These are phyloP conservation scores for Sarocladium kiliense DNA, from an alignment of 2,329 filamentous ascomycete genomes.

Conservation along the genomic window DNA sequence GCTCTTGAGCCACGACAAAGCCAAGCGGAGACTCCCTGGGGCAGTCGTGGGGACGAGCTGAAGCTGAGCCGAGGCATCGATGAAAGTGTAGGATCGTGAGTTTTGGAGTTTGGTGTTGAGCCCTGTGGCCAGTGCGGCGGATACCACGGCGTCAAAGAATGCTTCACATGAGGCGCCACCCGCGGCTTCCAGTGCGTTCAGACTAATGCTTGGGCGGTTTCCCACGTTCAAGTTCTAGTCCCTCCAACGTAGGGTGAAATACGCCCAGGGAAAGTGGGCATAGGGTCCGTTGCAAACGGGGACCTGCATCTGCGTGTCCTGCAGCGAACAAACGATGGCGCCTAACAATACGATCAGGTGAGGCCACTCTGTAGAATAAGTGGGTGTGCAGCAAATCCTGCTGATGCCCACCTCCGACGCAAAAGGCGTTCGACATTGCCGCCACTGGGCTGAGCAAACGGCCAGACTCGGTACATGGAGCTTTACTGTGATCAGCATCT, in stretches of 20 bases:
- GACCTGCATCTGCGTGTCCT: conserved; percentile 3
- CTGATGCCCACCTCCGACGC: not conserved
- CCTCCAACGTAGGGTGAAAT: not conserved
- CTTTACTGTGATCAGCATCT: not conserved
- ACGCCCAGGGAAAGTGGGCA: not conserved
- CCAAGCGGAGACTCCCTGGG: not conserved
- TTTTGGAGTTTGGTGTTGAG: not conserved
- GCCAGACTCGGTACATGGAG: not conserved
- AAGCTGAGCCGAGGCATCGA: not conserved
- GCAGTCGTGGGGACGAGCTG: not conserved
- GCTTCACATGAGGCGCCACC: not conserved
- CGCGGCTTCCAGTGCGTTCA: not conserved
- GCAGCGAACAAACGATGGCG: not conserved
- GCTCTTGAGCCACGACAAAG: not conserved
- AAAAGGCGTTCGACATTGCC: not conserved
- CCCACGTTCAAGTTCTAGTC: not conserved
- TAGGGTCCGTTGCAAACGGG: not conserved
- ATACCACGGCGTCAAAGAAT: not conserved
- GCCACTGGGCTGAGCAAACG: not conserved
- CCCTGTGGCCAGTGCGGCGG: not conserved
- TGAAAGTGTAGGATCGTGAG: not conserved
- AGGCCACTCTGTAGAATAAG: not conserved
- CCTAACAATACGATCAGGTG: not conserved
- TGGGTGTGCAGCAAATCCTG: conserved; percentile 5
- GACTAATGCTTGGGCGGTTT: not conserved